Percentiles rank a stretch among this genome's conserved stretches.
These are phyloP conservation scores for Vanrija sp. DNA, from an alignment of 1,284 basidiomycete species.

Conservation along the genomic window DNA sequence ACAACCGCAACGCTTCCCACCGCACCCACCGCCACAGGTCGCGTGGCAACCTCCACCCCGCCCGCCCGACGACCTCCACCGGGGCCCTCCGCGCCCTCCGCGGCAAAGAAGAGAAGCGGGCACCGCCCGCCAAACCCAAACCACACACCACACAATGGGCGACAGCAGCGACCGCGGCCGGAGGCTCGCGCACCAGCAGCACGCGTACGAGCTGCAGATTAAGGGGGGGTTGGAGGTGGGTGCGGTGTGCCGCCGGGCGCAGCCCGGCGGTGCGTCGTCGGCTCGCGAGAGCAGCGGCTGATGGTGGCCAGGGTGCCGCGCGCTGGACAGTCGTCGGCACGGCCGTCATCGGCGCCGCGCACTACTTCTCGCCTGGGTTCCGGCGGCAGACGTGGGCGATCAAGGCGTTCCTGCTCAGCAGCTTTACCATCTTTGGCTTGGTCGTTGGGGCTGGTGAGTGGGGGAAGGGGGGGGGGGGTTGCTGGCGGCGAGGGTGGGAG, in stretches of 20 bases:
- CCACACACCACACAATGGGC: background rate
- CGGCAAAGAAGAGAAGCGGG: too few species aligned
- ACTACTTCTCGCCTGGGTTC: conserved; percentile 72
- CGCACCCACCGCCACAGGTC: too few species aligned
- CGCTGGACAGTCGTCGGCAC: conserved; percentile 58
- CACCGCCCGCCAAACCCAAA: too few species aligned
- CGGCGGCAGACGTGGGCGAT: conserved; percentile 74
- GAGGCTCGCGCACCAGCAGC: conserved; percentile 36
- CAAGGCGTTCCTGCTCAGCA: conserved; percentile 60
- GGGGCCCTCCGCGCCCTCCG: too few species aligned
- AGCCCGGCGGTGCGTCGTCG: background rate
- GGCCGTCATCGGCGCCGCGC: conserved; percentile 61
- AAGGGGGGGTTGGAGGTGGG: conserved; percentile 34
- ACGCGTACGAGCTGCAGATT: conserved; percentile 43
- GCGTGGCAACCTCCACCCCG: too few species aligned
- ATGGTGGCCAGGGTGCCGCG: conserved; percentile 57
- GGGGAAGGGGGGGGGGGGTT: background rate
- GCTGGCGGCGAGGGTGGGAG: too few species aligned
- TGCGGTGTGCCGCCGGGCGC: background rate
- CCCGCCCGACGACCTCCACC: too few species aligned
- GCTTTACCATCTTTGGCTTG: too few species aligned
- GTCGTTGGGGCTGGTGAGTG: conserved; percentile 30
- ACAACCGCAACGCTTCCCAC: too few species aligned
- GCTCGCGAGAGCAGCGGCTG: background rate
- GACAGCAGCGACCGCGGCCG: conserved; percentile 26